Conservation (phyloP, 371 early-diverging fungal species). For the Mortierella sp. region DNA sequence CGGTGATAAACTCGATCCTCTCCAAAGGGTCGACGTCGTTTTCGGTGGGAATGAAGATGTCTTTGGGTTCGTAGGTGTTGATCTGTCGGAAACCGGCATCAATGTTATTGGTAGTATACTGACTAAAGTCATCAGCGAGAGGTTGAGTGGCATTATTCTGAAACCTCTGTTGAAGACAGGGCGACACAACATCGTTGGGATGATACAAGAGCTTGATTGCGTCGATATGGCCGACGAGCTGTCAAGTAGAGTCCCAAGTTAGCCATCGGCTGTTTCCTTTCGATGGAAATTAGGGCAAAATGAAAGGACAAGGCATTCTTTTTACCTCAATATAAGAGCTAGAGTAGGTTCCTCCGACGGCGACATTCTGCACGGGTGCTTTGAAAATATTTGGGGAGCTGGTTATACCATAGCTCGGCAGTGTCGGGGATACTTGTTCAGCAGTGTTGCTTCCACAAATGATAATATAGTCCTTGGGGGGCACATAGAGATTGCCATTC, state of each 20-base stretch:
- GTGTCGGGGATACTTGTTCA: no score
- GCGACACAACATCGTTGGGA: slow-evolving; percentile 26
- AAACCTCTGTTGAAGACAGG: slow-evolving; percentile 26
- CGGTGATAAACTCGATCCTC: slow-evolving; percentile 28
- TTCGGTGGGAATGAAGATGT: slow-evolving; percentile 22
- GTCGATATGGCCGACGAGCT: slow-evolving; percentile 18
- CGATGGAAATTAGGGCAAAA: background rate
- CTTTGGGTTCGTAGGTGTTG: slow-evolving; percentile 2
- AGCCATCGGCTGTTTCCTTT: no score
- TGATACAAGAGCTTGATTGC: slow-evolving; percentile 8
- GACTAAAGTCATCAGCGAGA: background rate
- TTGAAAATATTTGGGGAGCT: no score
- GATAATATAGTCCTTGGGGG: no score
- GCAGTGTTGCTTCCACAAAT: no score
- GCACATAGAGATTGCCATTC: background rate
- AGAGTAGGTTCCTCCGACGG: slow-evolving; percentile 14
- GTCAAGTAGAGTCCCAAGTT: no score
- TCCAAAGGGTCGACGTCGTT: slow-evolving; percentile 20
- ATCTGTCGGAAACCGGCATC: slow-evolving; percentile 6
- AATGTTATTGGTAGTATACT: background rate
- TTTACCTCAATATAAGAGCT: slow-evolving; percentile 44
- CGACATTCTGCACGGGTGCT: slow-evolving; percentile 12
- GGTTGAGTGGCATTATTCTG: background rate
- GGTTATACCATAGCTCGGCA: no score
- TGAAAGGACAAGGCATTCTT: background rate